phyloP scores from a whole-genome alignment of 2,329 filamentous ascomycete species.

The Aspergillus transmontanensis region DNA sequence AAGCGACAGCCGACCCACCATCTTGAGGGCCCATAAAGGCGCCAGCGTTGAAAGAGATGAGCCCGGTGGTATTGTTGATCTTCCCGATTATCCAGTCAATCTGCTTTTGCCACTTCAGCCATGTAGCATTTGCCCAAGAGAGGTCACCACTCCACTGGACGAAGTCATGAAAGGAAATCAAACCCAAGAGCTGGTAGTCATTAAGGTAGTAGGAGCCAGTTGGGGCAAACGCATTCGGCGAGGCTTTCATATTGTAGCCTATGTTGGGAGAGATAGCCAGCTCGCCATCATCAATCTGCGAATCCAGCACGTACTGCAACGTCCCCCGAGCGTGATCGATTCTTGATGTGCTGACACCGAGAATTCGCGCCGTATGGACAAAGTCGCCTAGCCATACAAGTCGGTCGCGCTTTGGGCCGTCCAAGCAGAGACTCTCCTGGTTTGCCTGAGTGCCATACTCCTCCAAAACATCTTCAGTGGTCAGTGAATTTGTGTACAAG shows the following conservation, averaged over 20 bases:
- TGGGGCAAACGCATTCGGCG: not conserved
- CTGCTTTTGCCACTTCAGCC: not conserved
- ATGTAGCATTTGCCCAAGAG: not conserved
- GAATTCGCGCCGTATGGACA: constrained; percentile 21
- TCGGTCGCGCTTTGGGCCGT: constrained; percentile 63
- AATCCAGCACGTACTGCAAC: constrained; percentile 15
- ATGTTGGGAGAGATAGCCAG: constrained; percentile 16
- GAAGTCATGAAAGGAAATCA: not conserved
- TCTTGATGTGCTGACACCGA: constrained; percentile 18
- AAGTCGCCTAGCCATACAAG: constrained; percentile 34
- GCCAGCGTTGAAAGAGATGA: constrained; percentile 18
- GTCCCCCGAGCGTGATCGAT: constrained; percentile 16
- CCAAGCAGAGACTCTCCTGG: constrained; percentile 33
- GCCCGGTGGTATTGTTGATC: not conserved
- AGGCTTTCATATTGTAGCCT: constrained; percentile 12
- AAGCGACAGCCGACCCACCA: constrained; percentile 8
- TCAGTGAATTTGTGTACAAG: constrained; percentile 18
- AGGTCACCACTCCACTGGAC: not conserved
- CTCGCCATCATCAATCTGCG: constrained; percentile 13
- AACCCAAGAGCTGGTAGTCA: not conserved
- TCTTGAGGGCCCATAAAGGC: constrained; percentile 17
- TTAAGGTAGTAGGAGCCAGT: not conserved
- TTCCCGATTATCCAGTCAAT: not conserved
- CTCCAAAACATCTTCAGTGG: constrained; percentile 8
- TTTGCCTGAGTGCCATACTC: constrained; percentile 27